Evolutionary conservation across 495 filamentous ascomycete species (phyloP).

Genomic region (Aspergillus nanangensis): DNA sequence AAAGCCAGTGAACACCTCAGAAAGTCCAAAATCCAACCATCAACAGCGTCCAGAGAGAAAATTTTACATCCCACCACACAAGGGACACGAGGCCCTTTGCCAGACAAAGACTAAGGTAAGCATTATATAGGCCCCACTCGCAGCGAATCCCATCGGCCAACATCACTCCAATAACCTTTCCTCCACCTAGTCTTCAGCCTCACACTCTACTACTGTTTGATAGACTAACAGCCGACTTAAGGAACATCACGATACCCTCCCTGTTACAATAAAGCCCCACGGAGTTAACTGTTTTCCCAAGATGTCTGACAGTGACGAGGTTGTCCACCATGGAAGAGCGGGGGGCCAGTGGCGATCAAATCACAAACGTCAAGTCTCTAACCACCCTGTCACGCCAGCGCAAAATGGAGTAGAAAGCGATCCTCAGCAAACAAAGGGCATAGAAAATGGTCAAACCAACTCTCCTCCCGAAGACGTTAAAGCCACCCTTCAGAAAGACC

Average conservation of each 20-base stretch:
- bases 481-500: neutral
- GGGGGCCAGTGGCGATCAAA: too few relatives aligned
- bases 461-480: neutral
- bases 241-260: too few relatives aligned
- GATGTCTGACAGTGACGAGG: neutral
- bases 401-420: too few relatives aligned
- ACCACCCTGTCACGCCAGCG: too few relatives aligned
- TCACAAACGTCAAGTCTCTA: too few relatives aligned
- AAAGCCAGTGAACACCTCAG: neutral
- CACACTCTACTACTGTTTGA: neutral
- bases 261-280: too few relatives aligned
- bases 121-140: neutral
- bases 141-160: neutral
- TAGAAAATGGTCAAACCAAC: neutral
- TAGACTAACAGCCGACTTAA: too few relatives aligned
- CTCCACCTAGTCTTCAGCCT: neutral
- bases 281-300: too few relatives aligned
- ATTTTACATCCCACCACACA: neutral
- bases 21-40: neutral
- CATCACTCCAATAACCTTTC: neutral
- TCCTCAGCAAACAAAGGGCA: too few relatives aligned
- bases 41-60: neutral
- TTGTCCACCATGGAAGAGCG: neutral
- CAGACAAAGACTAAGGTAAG: neutral
- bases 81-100: neutral